phyloP scores from a whole-genome alignment of 139 green algal species.

The Haematococcus lacustris region DNA sequence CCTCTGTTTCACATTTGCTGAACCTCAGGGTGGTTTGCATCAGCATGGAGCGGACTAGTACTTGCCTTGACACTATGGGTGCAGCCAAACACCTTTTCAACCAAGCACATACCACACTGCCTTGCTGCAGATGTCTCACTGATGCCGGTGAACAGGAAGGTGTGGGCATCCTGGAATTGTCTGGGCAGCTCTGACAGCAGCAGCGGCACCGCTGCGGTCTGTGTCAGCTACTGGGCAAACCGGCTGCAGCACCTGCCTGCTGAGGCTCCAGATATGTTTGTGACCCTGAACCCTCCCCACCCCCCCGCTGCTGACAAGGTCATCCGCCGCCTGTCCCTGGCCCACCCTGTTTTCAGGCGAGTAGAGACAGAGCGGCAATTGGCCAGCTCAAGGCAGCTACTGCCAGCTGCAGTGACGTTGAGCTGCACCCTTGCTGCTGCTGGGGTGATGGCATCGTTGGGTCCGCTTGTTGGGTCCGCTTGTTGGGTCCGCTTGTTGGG shows the following conservation, averaged over 20 bases:
- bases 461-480: too few relatives aligned
- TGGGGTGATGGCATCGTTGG: too few relatives aligned
- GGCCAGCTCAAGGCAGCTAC: too few relatives aligned
- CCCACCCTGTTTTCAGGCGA: constrained; percentile 83
- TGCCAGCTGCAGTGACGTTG: too few relatives aligned
- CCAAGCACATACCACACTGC: background rate
- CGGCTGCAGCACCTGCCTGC: constrained; percentile 61
- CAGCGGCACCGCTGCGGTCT: constrained; percentile 49
- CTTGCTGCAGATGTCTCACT: too few relatives aligned
- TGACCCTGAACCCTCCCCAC: constrained; percentile 86
- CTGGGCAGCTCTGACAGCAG: constrained; percentile 30
- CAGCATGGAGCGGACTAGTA: background rate
- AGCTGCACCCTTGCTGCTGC: too few relatives aligned
- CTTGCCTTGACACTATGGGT: background rate
- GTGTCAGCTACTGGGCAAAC: constrained; percentile 91
- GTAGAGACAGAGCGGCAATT: too few relatives aligned
- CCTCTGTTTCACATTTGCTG: background rate
- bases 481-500: too few relatives aligned
- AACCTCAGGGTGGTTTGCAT: background rate
- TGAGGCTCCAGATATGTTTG: constrained; percentile 68
- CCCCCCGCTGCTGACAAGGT: constrained; percentile 41
- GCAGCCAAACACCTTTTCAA: background rate
- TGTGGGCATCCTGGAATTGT: constrained; percentile 91
- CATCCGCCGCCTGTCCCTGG: constrained; percentile 49
- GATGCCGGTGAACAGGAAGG: constrained; percentile 65